Conservation (phyloP, 345 rosid genomes). For the Ailanthus altissimus region DNA sequence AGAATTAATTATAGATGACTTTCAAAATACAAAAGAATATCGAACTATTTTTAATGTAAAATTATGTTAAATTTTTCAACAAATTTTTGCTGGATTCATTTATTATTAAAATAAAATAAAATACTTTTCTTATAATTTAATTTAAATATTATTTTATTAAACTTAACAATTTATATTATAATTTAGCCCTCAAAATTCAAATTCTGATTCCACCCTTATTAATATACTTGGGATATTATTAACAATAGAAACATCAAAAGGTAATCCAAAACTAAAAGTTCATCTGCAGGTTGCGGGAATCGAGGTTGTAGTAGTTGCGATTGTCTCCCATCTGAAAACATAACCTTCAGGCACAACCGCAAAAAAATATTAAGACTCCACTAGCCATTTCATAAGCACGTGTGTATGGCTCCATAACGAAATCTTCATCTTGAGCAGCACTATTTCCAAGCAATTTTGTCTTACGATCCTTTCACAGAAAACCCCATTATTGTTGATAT, state of each 20-base stretch:
- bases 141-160: no score
- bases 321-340: slow-evolving; percentile 93
- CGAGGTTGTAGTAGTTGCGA: slow-evolving; percentile 84
- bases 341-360: slow-evolving; percentile 68
- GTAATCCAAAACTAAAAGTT: neutral
- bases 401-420: slow-evolving; percentile 73
- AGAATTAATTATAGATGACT: no score
- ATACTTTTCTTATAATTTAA: no score
- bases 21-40: no score
- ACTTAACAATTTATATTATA: no score
- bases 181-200: no score
- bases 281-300: slow-evolving; percentile 79
- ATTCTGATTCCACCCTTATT: no score
- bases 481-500: neutral
- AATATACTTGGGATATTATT: neutral
- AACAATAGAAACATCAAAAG: neutral
- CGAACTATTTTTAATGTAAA: no score
- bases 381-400: slow-evolving; percentile 56
- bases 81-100: no score
- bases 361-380: neutral
- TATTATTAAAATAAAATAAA: no score
- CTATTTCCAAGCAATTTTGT: slow-evolving; percentile 77
- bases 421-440: slow-evolving; percentile 59
- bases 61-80: no score
- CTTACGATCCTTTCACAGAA: slow-evolving; percentile 53